Conservation (phyloP, 2,329 filamentous ascomycete species). For the Penicillium sumatraense region DNA sequence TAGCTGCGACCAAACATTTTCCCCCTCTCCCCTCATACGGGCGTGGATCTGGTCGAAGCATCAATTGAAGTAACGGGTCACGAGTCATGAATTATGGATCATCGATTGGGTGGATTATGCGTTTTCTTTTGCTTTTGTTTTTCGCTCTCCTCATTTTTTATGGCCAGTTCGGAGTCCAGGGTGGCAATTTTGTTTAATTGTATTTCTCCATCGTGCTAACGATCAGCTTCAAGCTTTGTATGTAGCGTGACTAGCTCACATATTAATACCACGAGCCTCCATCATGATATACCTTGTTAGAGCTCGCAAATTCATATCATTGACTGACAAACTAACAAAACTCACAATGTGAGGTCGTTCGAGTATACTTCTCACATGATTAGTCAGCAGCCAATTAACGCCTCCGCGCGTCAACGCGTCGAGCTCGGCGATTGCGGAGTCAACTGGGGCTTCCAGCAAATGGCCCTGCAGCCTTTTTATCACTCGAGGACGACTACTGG, state of each 20-base stretch:
- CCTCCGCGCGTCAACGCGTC: constrained; percentile 40
- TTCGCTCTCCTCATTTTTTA: too few species aligned
- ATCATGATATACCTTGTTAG: too few species aligned
- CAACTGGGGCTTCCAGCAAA: not conserved
- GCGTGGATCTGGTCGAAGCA: not conserved
- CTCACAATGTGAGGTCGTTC: too few species aligned
- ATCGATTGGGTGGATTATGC: too few species aligned
- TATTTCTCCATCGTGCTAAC: not conserved
- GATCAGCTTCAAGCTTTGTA: constrained; percentile 13
- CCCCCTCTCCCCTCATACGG: too few species aligned
- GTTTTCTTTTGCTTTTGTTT: too few species aligned
- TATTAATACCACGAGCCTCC: constrained; percentile 8
- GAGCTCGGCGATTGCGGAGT: constrained; percentile 29
- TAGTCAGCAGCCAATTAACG: constrained; percentile 32
- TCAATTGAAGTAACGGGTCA: not conserved
- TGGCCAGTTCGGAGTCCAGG: too few species aligned
- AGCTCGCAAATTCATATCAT: too few species aligned
- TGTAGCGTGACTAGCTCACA: constrained; percentile 10
- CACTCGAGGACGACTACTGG: too few species aligned
- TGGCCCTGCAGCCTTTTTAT: not conserved
- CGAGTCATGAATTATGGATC: too few species aligned
- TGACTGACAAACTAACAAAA: too few species aligned
- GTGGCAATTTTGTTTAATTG: not conserved
- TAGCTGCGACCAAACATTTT: not conserved
- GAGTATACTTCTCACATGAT: too few species aligned